These are phyloP conservation scores for Solanum pennellii DNA, from an alignment of 257 asterid species.

Conservation along the genomic window DNA sequence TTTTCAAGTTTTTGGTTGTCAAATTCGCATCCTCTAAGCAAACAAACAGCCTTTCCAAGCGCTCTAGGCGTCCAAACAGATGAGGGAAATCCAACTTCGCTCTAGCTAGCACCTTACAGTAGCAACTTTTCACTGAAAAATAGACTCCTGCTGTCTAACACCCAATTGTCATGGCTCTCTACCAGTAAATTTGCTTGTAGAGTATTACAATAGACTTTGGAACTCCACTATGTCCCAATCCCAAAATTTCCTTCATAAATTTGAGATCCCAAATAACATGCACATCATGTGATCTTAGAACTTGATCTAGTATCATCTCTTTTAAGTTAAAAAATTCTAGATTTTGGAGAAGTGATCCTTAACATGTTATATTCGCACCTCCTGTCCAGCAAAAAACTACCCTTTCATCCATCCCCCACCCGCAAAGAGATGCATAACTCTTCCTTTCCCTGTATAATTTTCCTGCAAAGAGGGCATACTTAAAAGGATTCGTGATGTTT, in stretches of 20 bases:
- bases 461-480: not conserved
- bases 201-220: not conserved
- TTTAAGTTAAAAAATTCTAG: not conserved
- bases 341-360: not conserved
- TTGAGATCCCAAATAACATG: not conserved
- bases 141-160: not conserved
- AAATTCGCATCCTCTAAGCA: not conserved
- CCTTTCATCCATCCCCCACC: not conserved
- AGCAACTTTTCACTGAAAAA: not conserved
- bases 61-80: not conserved
- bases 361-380: not conserved
- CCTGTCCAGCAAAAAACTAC: not conserved
- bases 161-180: not conserved
- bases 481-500: not conserved
- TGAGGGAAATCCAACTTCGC: not conserved
- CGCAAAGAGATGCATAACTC: not conserved
- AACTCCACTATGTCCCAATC: not conserved
- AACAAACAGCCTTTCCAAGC: not conserved
- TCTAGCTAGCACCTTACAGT: not conserved
- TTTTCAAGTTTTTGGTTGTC: not conserved
- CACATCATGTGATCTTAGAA: not conserved
- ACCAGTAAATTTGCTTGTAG: not conserved
- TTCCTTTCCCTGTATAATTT: not conserved
- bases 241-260: not conserved
- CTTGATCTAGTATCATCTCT: not conserved